Evolutionary conservation across 768 basidiomycete genomes (phyloP), one percentile per base, ranked within the genome.

Genomic region (Tephrocybe sp.): DNA sequence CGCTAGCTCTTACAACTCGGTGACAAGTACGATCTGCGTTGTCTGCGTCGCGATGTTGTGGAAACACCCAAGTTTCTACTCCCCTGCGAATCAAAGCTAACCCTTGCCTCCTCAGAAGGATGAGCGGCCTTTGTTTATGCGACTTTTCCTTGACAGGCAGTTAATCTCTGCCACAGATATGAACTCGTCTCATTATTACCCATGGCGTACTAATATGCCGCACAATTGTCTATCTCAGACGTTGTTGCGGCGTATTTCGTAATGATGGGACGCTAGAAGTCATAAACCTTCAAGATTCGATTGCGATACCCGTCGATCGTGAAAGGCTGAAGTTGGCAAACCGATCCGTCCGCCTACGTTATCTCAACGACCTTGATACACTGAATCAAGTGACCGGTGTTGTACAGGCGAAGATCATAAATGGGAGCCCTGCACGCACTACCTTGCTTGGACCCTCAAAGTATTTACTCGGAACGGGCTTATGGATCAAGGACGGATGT

Each of bases 201-300:
- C n/a, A n/a, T n/a, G n/a, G n/a, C n/a, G n/a, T n/a, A n/a, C n/a
- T n/a, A n/a, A n/a, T n/a, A n/a, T n/a, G n/a, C 7, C 5, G 58
- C 62, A 11, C 62, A 64, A 40, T 53, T 63, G 3, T 34, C 59
- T 13, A 44, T 55, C 8, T 39, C 55, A 6, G 55, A 61, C 44
- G 57, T 67, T 19, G 23, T 56, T 12, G 53, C 26, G 62, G 61
- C 22, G 54, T 59, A 22, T 20, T 46, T 19, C 45, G 45, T 33
- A 45, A 35, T 10, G 54, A 63, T 33, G 52, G 56, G 19, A 39
- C 41, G 2, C n/a, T 40, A 17, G 44, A 53, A 23, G 36, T 43
- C 12, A 39, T 59, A 9, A 17, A 35, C 20, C 4, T 26, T 13
- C 3, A 47, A 11, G 61, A 58, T 20, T 23, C 58, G 8, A 30